Evolutionary conservation across 2,329 filamentous ascomycete species (phyloP), one percentile per base, ranked within the genome.

Genomic region (Colletotrichum liriopes): DNA sequence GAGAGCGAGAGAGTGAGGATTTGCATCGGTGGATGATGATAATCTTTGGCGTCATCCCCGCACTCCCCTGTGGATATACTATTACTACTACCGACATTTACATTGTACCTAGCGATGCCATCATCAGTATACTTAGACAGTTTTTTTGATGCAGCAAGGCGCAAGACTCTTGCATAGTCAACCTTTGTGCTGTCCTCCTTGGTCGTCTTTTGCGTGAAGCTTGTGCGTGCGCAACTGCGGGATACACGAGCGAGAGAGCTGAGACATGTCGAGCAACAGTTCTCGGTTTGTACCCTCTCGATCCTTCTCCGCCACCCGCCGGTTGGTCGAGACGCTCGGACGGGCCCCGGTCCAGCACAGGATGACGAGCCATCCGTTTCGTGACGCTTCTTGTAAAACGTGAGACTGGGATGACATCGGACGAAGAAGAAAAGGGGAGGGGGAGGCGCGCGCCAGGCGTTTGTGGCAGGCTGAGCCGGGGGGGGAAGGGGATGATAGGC

Each of bases 1-100:
- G 55, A 55, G 55, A 60, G 47, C 39, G 47, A 37, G 39, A 43
- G 66, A 51, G 67, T 47, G 56, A 54, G 29, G 45, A 26, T 41
- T 65, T 45, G 60, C 70, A 74, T 73, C 35, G 70, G 70, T 9
- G 70, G 70, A 73, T 74, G 72, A 73, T 63, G 69, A 72, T 74
- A 73, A 74, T 74, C 35, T 66, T 45, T 32, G 45, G 66, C 67
- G 56, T 66, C 67, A 61, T 71, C 67, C 66, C 71, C 60, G 67
- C 67, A 66, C 54, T 39, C 67, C 59, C 71, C 26, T 71, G 60
- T 73, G 71, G 71, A 73, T 66, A 73, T 71, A 71, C 70, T 61
- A 71, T 62, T 64, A 69, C 58, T 64, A 73, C 70, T 62, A 73
- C 67, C 60, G 54, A 73, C 66, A 70, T 70, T 70, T 70, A 65